Conservation (phyloP, 208 protist species). For the Leishmania martiniquensis region DNA sequence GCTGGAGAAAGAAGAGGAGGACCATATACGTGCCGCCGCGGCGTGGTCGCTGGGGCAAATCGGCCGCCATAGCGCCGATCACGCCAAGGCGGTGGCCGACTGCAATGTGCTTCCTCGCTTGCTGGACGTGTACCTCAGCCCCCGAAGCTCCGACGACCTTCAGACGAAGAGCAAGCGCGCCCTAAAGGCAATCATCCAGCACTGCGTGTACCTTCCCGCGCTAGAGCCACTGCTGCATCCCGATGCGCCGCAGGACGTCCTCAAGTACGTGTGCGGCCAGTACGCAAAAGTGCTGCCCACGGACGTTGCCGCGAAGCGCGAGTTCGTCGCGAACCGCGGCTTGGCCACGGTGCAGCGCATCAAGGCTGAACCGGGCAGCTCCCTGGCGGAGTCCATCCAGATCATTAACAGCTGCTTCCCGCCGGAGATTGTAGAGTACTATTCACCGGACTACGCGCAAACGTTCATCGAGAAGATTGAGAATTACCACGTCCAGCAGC, state of each 20-base stretch:
- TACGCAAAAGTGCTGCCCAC: conserved; percentile 98
- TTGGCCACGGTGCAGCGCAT: conserved; percentile 96
- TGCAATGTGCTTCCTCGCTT: conserved; percentile 96
- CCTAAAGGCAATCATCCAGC: conserved; percentile 97
- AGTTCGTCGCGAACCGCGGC: conserved; percentile 96
- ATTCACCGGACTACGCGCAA: conserved; percentile 97
- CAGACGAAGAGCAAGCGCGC: conserved; percentile 96
- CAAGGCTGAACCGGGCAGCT: conserved; percentile 94
- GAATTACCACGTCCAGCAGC: conserved; percentile 88
- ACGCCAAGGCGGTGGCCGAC: conserved; percentile 96
- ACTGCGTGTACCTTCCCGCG: conserved; percentile 95
- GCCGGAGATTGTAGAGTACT: conserved; percentile 98
- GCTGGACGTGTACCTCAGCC: conserved; percentile 91
- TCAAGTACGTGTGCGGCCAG: conserved; percentile 98
- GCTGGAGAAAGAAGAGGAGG: conserved; percentile 93
- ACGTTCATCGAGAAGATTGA: conserved; percentile 97
- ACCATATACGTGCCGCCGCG: conserved; percentile 95
- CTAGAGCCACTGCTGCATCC: conserved; percentile 96
- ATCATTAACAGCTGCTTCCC: conserved; percentile 98
- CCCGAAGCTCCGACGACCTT: conserved; percentile 94
- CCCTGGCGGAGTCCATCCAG: conserved; percentile 96
- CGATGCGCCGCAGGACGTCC: conserved; percentile 94
- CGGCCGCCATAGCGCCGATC: conserved; percentile 97
- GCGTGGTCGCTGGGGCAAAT: conserved; percentile 96
- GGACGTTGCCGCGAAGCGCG: conserved; percentile 95